Evolutionary conservation across 441 rosid genomes (phyloP).

Genomic region (Manihot esculenta): DNA sequence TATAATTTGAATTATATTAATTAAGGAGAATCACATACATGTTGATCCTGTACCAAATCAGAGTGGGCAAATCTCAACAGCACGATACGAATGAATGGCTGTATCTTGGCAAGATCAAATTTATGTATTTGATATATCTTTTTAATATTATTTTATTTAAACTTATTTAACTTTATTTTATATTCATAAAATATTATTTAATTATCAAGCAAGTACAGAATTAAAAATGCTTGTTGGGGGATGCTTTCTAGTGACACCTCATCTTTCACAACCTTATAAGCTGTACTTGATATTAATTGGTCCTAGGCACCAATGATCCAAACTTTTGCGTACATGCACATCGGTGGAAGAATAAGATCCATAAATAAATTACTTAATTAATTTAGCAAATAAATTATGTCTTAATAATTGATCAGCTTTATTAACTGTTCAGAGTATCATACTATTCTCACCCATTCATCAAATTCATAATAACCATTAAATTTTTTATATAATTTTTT

Average conservation of each 20-base stretch:
- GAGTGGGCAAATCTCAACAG: not conserved
- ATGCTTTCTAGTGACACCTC: not conserved
- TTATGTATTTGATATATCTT: not conserved
- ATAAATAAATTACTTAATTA: no score
- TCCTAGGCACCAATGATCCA: not conserved
- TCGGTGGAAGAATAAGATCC: not conserved
- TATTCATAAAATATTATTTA: no score
- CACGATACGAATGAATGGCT: not conserved
- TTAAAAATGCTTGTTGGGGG: not conserved
- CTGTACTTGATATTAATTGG: not conserved
- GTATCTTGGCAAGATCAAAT: not conserved
- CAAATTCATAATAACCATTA: no score
- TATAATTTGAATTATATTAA: not conserved
- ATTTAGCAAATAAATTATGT: no score
- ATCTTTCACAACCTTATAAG: not conserved
- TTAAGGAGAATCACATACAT: not conserved
- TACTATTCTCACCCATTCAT: no score
- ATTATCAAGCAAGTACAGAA: not conserved
- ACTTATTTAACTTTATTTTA: no score
- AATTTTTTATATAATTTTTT: no score
- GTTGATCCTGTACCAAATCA: constrained; percentile 1
- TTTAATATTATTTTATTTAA: not conserved
- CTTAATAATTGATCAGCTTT: not conserved
- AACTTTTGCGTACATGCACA: not conserved
- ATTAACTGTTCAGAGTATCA: not conserved